Conservation (phyloP, 192 early-diverging fungal species). For the Geranomyces variabilis region DNA sequence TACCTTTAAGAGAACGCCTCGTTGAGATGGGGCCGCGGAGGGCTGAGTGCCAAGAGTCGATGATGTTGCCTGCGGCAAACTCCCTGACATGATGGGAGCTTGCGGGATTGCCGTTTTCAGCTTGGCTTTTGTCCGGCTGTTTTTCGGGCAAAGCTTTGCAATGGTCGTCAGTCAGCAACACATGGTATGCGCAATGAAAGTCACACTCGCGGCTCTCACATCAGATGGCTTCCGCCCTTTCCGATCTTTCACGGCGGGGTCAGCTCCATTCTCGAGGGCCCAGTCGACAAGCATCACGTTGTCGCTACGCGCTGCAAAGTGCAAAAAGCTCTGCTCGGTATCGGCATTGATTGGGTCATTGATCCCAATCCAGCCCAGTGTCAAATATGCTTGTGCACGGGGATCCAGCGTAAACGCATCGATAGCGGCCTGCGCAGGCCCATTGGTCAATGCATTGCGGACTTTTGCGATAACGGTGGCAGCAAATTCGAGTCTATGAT, state of each 20-base stretch:
- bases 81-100: slow-evolving; percentile 41
- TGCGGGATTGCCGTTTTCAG: slow-evolving; percentile 41
- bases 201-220: slow-evolving; percentile 35
- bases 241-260: slow-evolving; percentile 70
- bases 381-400: slow-evolving; percentile 51
- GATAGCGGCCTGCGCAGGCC: slow-evolving; percentile 54
- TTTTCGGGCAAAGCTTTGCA: slow-evolving; percentile 23
- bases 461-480: slow-evolving; percentile 20
- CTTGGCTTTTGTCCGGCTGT: slow-evolving; percentile 32
- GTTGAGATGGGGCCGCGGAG: slow-evolving; percentile 63
- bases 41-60: slow-evolving; percentile 53
- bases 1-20: slow-evolving; percentile 68
- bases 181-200: not conserved
- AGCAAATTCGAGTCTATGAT: slow-evolving; percentile 51
- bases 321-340: slow-evolving; percentile 69
- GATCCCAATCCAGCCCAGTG: slow-evolving; percentile 60
- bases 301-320: slow-evolving; percentile 66
- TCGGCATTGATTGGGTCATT: slow-evolving; percentile 64
- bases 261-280: slow-evolving; percentile 74
- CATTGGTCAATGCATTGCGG: slow-evolving; percentile 13
- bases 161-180: slow-evolving; percentile 35
- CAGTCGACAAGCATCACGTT: slow-evolving; percentile 70
- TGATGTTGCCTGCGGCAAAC: slow-evolving; percentile 31
- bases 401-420: slow-evolving; percentile 59
- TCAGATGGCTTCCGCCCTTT: slow-evolving; percentile 65